Evolutionary conservation across 75 land plant genomes (phyloP).

Genomic region (Selaginella moellendorffii): DNA sequence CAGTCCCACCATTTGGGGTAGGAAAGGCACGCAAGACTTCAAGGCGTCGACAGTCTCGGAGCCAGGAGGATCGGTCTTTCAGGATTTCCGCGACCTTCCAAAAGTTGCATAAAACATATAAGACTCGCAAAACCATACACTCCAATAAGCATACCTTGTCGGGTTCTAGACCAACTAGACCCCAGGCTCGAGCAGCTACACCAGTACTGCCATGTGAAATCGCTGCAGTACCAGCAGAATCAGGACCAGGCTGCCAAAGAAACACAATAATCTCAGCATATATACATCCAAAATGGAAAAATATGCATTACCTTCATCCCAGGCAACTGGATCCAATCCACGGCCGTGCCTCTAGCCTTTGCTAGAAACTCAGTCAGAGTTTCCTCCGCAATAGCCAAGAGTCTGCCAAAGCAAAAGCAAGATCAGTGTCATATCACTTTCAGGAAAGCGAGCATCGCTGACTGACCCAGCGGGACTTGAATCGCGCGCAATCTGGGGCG

Average conservation of each 20-base stretch:
- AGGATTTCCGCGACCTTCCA: conserved; percentile 71
- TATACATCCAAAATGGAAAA: not conserved
- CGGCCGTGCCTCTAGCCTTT: conserved; percentile 93
- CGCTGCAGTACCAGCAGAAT: conserved; percentile 90
- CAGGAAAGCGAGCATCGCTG: not conserved
- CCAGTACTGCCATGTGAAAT: conserved; percentile 81
- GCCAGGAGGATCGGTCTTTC: conserved; percentile 84
- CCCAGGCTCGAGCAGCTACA: conserved; percentile 94
- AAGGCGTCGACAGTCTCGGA: conserved; percentile 74
- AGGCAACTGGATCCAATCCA: conserved; percentile 98
- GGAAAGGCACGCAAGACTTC: conserved; percentile 53
- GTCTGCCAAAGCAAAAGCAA: conserved; percentile 25
- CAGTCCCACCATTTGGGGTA: conserved; percentile 70
- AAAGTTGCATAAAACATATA: no score
- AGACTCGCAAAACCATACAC: no score
- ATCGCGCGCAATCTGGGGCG: conserved; percentile 55
- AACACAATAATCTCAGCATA: not conserved
- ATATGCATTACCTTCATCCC: conserved; percentile 79
- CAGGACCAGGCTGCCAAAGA: conserved; percentile 90
- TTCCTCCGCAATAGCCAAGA: conserved; percentile 88
- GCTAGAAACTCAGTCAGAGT: conserved; percentile 84
- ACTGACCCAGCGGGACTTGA: conserved; percentile 71
- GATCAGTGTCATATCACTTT: not conserved
- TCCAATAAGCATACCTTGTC: conserved; percentile 57
- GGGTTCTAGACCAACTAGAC: conserved; percentile 81